A percentile compares a stretch with the other conserved stretches of the same genome.
Evolutionary conservation across 768 basidiomycete species (phyloP).

Genomic region (Lentinula raphanica): DNA sequence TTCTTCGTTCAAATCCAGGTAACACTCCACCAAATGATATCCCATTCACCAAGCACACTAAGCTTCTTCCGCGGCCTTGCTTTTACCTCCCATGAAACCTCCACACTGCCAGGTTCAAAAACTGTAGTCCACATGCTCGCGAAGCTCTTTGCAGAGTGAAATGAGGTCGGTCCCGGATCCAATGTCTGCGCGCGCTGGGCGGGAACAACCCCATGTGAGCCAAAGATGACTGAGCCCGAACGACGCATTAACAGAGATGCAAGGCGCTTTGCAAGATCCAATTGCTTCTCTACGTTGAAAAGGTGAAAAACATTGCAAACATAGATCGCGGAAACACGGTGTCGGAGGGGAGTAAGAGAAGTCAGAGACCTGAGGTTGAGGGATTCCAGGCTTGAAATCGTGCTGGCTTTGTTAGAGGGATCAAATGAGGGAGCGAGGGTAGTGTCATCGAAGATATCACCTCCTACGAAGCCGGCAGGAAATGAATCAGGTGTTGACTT

Average conservation of each 20-base stretch:
- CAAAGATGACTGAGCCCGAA: constrained; percentile 43
- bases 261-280: constrained; percentile 34
- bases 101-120: background rate
- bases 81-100: background rate
- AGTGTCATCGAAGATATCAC: constrained; percentile 45
- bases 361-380: background rate
- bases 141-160: constrained; percentile 5
- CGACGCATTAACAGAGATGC: constrained; percentile 36
- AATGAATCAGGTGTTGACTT: constrained; percentile 44
- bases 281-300: constrained; percentile 36
- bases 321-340: constrained; percentile 45
- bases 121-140: background rate
- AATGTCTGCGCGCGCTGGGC: constrained; percentile 20
- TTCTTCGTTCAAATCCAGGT: background rate
- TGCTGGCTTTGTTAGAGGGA: constrained; percentile 17
- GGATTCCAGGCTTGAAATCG: background rate
- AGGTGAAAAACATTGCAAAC: constrained; percentile 50
- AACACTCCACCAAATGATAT: constrained; percentile 5
- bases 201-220: constrained; percentile 30
- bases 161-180: background rate
- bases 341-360: constrained; percentile 39
- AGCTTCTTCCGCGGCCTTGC: background rate
- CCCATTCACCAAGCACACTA: background rate
- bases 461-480: constrained; percentile 50
- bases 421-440: constrained; percentile 28